Evolutionary conservation across 768 basidiomycete species (phyloP).

Genomic region (Amyloporia xantha): DNA sequence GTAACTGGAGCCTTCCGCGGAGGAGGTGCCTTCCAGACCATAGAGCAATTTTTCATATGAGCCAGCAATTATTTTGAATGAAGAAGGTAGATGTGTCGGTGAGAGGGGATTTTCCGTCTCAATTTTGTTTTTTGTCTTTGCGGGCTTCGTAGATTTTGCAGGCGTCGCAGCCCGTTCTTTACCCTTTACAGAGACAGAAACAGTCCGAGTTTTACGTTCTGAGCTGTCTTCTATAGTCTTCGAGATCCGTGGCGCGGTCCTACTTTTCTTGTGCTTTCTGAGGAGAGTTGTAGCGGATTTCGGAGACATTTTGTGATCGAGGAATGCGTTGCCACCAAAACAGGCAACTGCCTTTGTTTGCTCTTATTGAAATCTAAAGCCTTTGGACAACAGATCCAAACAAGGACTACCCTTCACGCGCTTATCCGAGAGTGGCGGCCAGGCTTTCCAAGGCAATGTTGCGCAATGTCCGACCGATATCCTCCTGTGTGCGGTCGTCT

Average conservation of each 20-base stretch:
- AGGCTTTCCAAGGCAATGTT: no score
- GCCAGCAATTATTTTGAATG: slow-evolving; percentile 85
- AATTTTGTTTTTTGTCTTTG: slow-evolving; percentile 2
- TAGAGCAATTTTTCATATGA: slow-evolving; percentile 97
- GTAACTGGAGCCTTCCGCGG: slow-evolving; percentile 25
- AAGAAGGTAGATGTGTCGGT: slow-evolving; percentile 34
- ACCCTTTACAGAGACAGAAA: slow-evolving; percentile 11
- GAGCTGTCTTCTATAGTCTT: not conserved
- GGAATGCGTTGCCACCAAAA: not conserved
- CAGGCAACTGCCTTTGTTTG: slow-evolving; percentile 10
- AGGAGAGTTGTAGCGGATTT: slow-evolving; percentile 1
- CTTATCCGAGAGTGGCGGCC: not conserved
- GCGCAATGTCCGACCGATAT: not conserved
- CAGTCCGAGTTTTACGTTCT: not conserved
- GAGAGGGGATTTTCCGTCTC: slow-evolving; percentile 5
- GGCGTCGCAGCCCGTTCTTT: slow-evolving; percentile 23
- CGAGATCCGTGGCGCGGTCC: not conserved
- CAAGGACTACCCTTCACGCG: slow-evolving; percentile 3
- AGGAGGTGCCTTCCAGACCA: slow-evolving; percentile 66
- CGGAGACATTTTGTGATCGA: not conserved
- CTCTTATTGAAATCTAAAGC: slow-evolving; percentile 23
- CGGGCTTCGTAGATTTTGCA: slow-evolving; percentile 8
- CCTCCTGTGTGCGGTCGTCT: not conserved
- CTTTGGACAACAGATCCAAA: slow-evolving; percentile 29
- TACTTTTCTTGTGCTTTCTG: not conserved